These are phyloP conservation scores for Blastobotrys aristatus DNA, from an alignment of 1,139 yeast species.

Conservation along the genomic window DNA sequence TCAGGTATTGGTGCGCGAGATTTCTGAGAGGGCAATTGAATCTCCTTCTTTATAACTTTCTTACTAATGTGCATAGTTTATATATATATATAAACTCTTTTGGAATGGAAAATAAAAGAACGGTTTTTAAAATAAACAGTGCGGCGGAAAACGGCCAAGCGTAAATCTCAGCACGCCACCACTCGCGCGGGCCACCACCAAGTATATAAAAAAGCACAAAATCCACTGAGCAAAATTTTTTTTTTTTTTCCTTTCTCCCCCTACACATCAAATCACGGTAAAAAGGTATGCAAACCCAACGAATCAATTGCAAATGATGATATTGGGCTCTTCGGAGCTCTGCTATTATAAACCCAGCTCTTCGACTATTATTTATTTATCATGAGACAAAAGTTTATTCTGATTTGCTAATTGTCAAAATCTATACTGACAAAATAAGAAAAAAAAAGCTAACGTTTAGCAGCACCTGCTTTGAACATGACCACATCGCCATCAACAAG, in stretches of 20 bases:
- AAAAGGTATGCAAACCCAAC: not conserved
- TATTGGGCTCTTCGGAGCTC: constrained; percentile 26
- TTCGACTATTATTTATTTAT: constrained; percentile 27
- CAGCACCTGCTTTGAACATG: constrained; percentile 42
- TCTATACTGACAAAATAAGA: too few relatives aligned
- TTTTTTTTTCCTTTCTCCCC: not conserved
- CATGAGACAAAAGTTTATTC: constrained; percentile 25
- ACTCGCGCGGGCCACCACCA: too few relatives aligned
- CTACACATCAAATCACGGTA: too few relatives aligned
- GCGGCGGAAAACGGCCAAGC: not conserved
- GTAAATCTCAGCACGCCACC: not conserved
- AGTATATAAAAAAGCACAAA: too few relatives aligned
- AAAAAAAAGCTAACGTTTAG: constrained; percentile 7
- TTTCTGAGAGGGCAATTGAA: not conserved
- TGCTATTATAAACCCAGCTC: constrained; percentile 33
- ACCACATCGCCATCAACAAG: constrained; percentile 78
- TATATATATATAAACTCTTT: not conserved
- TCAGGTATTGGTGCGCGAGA: constrained; percentile 12
- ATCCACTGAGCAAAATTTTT: not conserved
- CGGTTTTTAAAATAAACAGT: too few relatives aligned
- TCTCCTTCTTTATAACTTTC: too few relatives aligned
- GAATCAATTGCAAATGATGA: constrained; percentile 24
- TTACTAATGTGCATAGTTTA: too few relatives aligned
- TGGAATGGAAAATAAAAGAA: too few relatives aligned
- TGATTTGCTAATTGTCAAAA: constrained; percentile 4